Percentiles rank a stretch among this genome's conserved stretches.
phyloP scores from a whole-genome alignment of 2,329 filamentous ascomycete species.

The Ophiosphaerella herpotricha region DNA sequence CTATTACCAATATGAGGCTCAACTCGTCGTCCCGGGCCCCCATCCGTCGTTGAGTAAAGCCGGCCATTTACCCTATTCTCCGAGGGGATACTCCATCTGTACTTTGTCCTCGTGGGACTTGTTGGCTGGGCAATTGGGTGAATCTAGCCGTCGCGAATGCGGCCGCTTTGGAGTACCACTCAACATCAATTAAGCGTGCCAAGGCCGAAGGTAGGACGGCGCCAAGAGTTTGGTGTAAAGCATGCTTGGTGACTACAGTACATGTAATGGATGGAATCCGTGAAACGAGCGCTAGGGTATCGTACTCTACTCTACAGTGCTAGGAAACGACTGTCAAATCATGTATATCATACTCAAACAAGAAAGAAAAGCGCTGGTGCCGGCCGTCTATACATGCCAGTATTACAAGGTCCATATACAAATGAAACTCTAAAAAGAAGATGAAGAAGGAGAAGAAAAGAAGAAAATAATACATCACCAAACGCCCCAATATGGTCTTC shows the following conservation, averaged over 20 bases:
- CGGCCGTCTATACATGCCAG: conserved; percentile 5
- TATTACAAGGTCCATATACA: not conserved
- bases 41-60: conserved; percentile 9
- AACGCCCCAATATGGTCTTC: not conserved
- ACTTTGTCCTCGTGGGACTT: conserved; percentile 5
- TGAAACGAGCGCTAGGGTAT: conserved; percentile 7
- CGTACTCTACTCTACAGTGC: not conserved
- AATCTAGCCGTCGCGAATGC: not conserved
- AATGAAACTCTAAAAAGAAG: not conserved
- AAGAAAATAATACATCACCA: conserved; percentile 1
- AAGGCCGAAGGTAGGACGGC: not conserved
- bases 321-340: not conserved
- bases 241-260: not conserved
- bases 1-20: conserved; percentile 14
- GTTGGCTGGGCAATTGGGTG: conserved; percentile 11
- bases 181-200: conserved; percentile 1
- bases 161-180: not conserved
- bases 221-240: not conserved
- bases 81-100: conserved; percentile 7
- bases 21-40: conserved; percentile 5
- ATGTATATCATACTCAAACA: not conserved
- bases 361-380: not conserved
- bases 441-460: conserved; percentile 1
- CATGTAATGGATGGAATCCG: not conserved
- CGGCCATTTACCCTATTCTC: conserved; percentile 27